Evolutionary conservation across 2,329 filamentous ascomycete genomes (phyloP).

Genomic region (Ceratocystis cacaofunesta): DNA sequence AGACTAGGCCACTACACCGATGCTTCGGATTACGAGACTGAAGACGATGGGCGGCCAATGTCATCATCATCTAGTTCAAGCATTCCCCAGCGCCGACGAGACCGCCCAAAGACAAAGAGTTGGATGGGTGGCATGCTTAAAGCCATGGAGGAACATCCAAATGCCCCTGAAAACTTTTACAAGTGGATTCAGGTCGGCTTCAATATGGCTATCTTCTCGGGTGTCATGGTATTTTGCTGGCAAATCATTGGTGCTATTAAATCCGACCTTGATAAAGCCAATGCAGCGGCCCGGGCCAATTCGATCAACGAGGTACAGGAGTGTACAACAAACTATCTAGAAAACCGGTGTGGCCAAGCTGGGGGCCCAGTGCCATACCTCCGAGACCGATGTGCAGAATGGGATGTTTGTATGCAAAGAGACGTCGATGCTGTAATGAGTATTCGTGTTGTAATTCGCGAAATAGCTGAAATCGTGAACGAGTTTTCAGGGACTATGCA

Average conservation of each 20-base stretch:
- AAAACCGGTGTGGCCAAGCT: slow-evolving; percentile 56
- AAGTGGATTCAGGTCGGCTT: slow-evolving; percentile 46
- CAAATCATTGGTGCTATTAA: slow-evolving; percentile 54
- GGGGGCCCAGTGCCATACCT: slow-evolving; percentile 51
- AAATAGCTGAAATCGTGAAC: slow-evolving; percentile 86
- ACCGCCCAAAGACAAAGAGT: slow-evolving; percentile 18
- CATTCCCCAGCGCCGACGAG: slow-evolving; percentile 20
- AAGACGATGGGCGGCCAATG: slow-evolving; percentile 24
- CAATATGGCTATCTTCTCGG: slow-evolving; percentile 45
- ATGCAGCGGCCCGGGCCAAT: slow-evolving; percentile 50
- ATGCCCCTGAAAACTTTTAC: slow-evolving; percentile 43
- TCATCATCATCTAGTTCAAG: slow-evolving; percentile 10
- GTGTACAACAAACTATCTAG: slow-evolving; percentile 58
- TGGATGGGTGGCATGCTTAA: slow-evolving; percentile 33
- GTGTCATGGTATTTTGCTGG: slow-evolving; percentile 52
- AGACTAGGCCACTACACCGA: slow-evolving; percentile 25
- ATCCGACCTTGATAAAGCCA: slow-evolving; percentile 59
- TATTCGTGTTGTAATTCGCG: slow-evolving; percentile 69
- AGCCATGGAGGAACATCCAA: slow-evolving; percentile 41
- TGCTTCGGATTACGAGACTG: slow-evolving; percentile 36
- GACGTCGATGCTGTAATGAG: slow-evolving; percentile 65
- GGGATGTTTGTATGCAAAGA: slow-evolving; percentile 76
- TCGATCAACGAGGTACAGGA: slow-evolving; percentile 57
- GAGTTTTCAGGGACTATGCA: slow-evolving; percentile 83
- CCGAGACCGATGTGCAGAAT: slow-evolving; percentile 56